Evolutionary conservation across 495 filamentous ascomycete species (phyloP), one percentile per base, ranked within the genome.

Genomic region (Penicillium bovifimosum): DNA sequence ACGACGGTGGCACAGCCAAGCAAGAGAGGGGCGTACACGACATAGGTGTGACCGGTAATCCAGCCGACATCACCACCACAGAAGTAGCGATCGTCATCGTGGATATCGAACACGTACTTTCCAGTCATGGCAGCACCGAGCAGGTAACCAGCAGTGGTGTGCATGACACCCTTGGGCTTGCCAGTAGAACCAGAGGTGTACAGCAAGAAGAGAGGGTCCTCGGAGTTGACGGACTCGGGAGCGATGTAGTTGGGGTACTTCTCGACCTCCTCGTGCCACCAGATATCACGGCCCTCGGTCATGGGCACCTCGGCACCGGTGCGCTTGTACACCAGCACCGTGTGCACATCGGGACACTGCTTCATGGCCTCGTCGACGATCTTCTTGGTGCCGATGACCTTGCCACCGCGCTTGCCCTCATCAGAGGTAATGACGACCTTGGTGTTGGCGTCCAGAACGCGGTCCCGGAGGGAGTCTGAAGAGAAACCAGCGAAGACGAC

Each of bases 21-120:
- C 5, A 99, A 77, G 38, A 99, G 79, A 48, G 93, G 93, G 9
- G 93, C 90, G 64, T 99, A 99, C 27, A 99, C 92, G 43, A 96
- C 93, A 63, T 99, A 99, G 41, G 93, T 96, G 73, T 99, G 93
- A n/a, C 93, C 93, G 40, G 95, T 97, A 65, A 99, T 97, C 93
- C 93, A 99, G 59, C 93, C 93, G 45, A 99, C 91, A 65, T 99
- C 93, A 68, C 95, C 95, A 68, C 90, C 93, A 61, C 93, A 97
- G 81, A 96, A 97, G 77, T 91, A 96, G 49, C 80, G 81, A 71
- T 99, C 93, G 45, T 83, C 83, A 41, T 91, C 86, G 59, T 99
- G 93, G 56, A 99, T 93, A 66, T 99, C 95, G 65, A 99, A 99
- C 47, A 96, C 91, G 63, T 99, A 97, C 72, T 96, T 99, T 60